Conservation (phyloP, 257 asterid genomes). For the Rauvolfia tetraphylla region DNA sequence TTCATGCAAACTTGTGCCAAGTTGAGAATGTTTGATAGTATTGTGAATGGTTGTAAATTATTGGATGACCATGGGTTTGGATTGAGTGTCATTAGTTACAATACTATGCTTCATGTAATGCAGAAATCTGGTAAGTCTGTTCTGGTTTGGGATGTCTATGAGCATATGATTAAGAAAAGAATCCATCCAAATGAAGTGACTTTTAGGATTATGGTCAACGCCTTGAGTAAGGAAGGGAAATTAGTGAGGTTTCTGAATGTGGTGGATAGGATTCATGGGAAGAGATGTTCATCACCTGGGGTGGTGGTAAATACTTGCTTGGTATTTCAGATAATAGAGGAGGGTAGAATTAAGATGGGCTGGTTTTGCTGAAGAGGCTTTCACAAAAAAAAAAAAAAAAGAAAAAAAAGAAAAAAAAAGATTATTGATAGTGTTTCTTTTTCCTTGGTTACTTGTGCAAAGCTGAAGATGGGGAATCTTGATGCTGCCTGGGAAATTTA, state of each 20-base stretch:
- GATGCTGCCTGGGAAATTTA: no score
- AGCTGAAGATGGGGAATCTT: no score
- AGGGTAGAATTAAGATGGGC: conserved; percentile 58
- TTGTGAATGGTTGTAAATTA: conserved; percentile 43
- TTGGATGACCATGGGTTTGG: conserved; percentile 48
- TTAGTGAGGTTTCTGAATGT: no score
- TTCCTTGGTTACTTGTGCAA: no score
- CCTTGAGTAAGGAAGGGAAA: conserved; percentile 72
- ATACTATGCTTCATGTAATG: conserved; percentile 58
- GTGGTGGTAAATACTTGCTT: no score
- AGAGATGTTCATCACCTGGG: no score
- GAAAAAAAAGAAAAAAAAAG: conserved; percentile 49
- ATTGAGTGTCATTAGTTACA: conserved; percentile 56
- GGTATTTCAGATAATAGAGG: no score
- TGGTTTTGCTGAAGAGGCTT: conserved; percentile 52
- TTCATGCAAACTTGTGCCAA: no score
- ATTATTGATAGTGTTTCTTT: no score
- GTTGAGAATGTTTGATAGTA: no score
- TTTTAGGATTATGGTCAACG: conserved; percentile 49
- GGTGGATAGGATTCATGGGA: no score
- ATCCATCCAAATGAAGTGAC: conserved; percentile 55
- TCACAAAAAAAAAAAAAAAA: conserved; percentile 52
- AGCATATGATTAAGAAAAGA: conserved; percentile 53
- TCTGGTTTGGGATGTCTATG: conserved; percentile 61
- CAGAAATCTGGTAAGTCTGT: conserved; percentile 40